Percentiles rank a stretch among this genome's conserved stretches.
phyloP scores from a whole-genome alignment of 2,329 filamentous ascomycete species.

The Epichloe uncinata region DNA sequence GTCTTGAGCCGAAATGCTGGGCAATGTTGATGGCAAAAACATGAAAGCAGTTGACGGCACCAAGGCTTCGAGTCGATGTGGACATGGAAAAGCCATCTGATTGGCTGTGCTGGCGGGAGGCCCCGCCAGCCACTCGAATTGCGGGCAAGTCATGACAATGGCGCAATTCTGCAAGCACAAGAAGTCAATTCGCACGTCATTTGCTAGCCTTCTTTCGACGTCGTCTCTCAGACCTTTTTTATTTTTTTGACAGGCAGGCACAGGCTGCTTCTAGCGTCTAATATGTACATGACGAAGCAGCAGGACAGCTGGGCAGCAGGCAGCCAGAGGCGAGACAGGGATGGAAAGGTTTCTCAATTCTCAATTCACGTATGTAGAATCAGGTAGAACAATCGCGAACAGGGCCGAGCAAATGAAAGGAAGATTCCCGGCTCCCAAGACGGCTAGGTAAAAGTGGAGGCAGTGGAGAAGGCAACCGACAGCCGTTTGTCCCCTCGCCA shows the following conservation, averaged over 20 bases:
- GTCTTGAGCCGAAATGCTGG: too few species aligned
- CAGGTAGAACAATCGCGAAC: too few species aligned
- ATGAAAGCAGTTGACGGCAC: too few species aligned
- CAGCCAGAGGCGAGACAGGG: not conserved
- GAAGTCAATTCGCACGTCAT: constrained; percentile 4
- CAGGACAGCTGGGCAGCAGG: too few species aligned
- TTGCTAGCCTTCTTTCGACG: not conserved
- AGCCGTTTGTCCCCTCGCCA: too few species aligned
- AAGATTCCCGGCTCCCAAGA: too few species aligned
- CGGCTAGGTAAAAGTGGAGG: too few species aligned
- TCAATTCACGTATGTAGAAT: too few species aligned
- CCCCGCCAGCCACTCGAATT: not conserved
- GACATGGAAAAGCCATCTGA: not conserved
- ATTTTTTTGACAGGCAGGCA: not conserved
- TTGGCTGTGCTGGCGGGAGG: not conserved
- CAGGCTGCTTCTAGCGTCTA: not conserved
- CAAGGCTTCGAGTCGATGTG: not conserved
- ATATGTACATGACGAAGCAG: not conserved
- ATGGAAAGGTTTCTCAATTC: too few species aligned
- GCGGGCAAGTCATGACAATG: not conserved
- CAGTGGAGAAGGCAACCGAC: too few species aligned
- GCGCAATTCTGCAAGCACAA: constrained; percentile 2
- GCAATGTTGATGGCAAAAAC: too few species aligned
- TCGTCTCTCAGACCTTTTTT: not conserved
- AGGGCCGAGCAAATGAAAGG: too few species aligned